phyloP scores from a whole-genome alignment of 257 asterid genomes.

The Solanum virginianum region DNA sequence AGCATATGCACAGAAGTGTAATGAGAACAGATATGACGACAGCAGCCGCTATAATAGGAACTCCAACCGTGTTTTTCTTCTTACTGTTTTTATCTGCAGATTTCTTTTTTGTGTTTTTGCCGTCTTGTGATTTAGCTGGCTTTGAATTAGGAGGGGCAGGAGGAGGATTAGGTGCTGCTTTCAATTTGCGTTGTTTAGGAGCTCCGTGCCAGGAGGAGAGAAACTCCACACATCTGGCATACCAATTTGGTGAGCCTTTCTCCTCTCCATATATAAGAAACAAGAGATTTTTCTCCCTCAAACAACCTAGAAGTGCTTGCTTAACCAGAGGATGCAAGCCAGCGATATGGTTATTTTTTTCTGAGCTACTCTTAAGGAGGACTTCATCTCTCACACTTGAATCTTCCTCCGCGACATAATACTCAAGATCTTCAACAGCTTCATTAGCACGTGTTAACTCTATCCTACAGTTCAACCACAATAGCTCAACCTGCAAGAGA shows the following conservation, averaged over 20 bases:
- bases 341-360: slow-evolving; percentile 3
- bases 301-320: slow-evolving; percentile 45
- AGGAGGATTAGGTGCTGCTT: slow-evolving; percentile 14
- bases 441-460: slow-evolving; percentile 38
- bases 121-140: slow-evolving; percentile 32
- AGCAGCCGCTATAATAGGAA: slow-evolving; percentile 63
- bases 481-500: slow-evolving; percentile 59
- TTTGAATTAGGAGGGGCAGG: slow-evolving; percentile 33
- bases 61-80: slow-evolving; percentile 23
- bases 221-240: slow-evolving; percentile 23
- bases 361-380: slow-evolving; percentile 12
- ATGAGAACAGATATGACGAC: slow-evolving; percentile 35
- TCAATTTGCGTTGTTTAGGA: slow-evolving; percentile 40
- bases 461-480: slow-evolving; percentile 37
- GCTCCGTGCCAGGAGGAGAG: slow-evolving; percentile 20
- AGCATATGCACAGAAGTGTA: slow-evolving; percentile 46
- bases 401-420: slow-evolving; percentile 7
- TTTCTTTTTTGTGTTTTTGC: slow-evolving; percentile 12
- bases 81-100: slow-evolving; percentile 19
- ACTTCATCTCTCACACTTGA: slow-evolving; percentile 6
- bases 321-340: slow-evolving; percentile 34
- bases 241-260: slow-evolving; percentile 24
- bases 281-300: slow-evolving; percentile 21
- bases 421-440: slow-evolving; percentile 29
- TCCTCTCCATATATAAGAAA: slow-evolving; percentile 31